Evolutionary conservation across 129 eudicot species (phyloP).

Genomic region (Gnaphalium uliginosum): DNA sequence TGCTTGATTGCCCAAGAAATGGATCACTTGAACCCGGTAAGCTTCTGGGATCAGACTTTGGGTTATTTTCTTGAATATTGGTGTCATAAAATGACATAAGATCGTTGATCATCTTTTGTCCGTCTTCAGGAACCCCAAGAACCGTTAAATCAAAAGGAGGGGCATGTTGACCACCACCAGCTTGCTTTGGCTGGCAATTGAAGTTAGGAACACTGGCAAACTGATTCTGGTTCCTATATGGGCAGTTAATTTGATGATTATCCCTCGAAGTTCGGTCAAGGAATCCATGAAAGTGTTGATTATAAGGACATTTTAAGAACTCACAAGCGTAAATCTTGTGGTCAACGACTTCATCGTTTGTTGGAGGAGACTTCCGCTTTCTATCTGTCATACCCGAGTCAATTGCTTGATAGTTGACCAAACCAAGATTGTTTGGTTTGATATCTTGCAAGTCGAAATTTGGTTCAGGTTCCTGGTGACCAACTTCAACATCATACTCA

Average conservation of each 20-base stretch:
- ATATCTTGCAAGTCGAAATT: slow-evolving; percentile 53
- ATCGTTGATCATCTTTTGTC: slow-evolving; percentile 65
- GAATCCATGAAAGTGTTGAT: slow-evolving; percentile 56
- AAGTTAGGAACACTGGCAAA: slow-evolving; percentile 39
- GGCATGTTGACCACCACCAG: slow-evolving; percentile 2
- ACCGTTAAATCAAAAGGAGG: slow-evolving; percentile 48
- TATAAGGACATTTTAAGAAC: slow-evolving; percentile 61
- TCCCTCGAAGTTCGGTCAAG: slow-evolving; percentile 53
- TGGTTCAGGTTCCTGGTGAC: slow-evolving; percentile 39
- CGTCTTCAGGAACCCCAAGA: slow-evolving; percentile 75
- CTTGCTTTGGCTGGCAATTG: slow-evolving; percentile 39
- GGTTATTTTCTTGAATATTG: slow-evolving; percentile 50
- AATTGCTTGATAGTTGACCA: slow-evolving; percentile 31
- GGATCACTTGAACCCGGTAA: too few species aligned
- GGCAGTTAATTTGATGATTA: slow-evolving; percentile 62
- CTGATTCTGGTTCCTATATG: slow-evolving; percentile 26
- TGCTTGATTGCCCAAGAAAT: slow-evolving; percentile 34
- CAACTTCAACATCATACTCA: slow-evolving; percentile 74
- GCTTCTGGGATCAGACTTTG: too few species aligned
- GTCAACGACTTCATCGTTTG: slow-evolving; percentile 41
- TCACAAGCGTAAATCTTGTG: slow-evolving; percentile 58
- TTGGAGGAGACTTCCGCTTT: slow-evolving; percentile 58
- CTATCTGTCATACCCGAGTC: slow-evolving; percentile 27
- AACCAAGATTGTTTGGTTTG: slow-evolving; percentile 47
- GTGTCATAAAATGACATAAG: slow-evolving; percentile 66